These are phyloP conservation scores for Boletus reticuloceps DNA, from an alignment of 768 basidiomycete genomes.

Conservation along the genomic window DNA sequence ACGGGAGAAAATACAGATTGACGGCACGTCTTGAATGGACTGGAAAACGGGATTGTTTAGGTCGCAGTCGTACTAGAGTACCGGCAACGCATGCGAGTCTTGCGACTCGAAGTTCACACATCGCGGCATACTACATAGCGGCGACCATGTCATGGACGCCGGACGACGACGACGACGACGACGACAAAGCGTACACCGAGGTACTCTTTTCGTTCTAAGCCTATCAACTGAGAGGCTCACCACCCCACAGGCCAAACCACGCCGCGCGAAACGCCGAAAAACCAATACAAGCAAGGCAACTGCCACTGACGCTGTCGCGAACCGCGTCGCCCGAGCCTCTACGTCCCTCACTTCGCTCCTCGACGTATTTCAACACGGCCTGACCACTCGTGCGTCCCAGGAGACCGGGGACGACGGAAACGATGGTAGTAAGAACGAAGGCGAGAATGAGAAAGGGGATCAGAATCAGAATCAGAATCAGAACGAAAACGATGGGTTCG, in stretches of 20 bases:
- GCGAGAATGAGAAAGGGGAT: background rate
- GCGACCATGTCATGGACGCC: background rate
- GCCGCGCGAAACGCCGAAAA: constrained; percentile 28
- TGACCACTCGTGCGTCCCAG: background rate
- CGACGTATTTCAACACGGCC: constrained; percentile 17
- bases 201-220: constrained; percentile 3
- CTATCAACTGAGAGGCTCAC: background rate
- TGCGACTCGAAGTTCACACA: no score
- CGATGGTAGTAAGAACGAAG: background rate
- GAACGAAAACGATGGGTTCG: constrained; percentile 28
- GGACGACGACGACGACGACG: constrained; percentile 5
- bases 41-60: no score
- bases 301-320: background rate
- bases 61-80: no score
- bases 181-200: constrained; percentile 19
- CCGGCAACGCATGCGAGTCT: no score
- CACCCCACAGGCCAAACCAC: constrained; percentile 8
- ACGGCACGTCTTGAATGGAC: no score
- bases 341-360: constrained; percentile 17
- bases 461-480: background rate
- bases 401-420: background rate
- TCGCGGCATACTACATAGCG: background rate
- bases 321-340: constrained; percentile 17
- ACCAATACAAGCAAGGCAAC: constrained; percentile 17
- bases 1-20: no score